Conservation (phyloP, 257 asterid species). For the Primulina huaijiensis region DNA sequence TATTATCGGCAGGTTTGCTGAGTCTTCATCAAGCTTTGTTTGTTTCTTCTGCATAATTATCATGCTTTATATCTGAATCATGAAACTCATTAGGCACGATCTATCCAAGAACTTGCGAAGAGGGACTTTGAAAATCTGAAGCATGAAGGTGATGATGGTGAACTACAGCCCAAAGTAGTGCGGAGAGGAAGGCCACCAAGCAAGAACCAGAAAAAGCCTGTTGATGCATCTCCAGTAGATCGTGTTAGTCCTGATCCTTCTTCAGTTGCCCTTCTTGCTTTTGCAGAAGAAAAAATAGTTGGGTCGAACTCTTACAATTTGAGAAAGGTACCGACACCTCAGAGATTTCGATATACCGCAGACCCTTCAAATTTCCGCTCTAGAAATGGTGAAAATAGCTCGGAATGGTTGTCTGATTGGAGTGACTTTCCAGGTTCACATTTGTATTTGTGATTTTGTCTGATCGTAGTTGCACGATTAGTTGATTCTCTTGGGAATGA, state of each 20-base stretch:
- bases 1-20: slow-evolving; percentile 80
- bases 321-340: slow-evolving; percentile 55
- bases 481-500: slow-evolving; percentile 6
- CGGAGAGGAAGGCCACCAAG: slow-evolving; percentile 96
- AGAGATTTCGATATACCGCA: slow-evolving; percentile 46
- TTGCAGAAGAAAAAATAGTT: slow-evolving; percentile 51
- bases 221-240: slow-evolving; percentile 44
- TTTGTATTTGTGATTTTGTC: slow-evolving; percentile 8
- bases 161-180: slow-evolving; percentile 86
- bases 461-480: slow-evolving; percentile 3
- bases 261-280: slow-evolving; percentile 44
- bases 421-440: slow-evolving; percentile 84
- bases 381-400: slow-evolving; percentile 63
- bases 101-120: slow-evolving; percentile 81
- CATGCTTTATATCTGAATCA: slow-evolving; percentile 23
- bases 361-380: slow-evolving; percentile 54
- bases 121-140: slow-evolving; percentile 80
- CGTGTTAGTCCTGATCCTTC: slow-evolving; percentile 40
- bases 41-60: slow-evolving; percentile 1
- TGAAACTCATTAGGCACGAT: slow-evolving; percentile 60
- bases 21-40: slow-evolving; percentile 4
- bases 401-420: slow-evolving; percentile 81
- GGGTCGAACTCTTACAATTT: slow-evolving; percentile 75
- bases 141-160: slow-evolving; percentile 88
- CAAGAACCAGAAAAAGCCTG: slow-evolving; percentile 62